A percentile compares a stretch with the other conserved stretches of the same genome.
Evolutionary conservation across 179 eudicot species (phyloP).

Genomic region (Amaranthus tricolor): DNA sequence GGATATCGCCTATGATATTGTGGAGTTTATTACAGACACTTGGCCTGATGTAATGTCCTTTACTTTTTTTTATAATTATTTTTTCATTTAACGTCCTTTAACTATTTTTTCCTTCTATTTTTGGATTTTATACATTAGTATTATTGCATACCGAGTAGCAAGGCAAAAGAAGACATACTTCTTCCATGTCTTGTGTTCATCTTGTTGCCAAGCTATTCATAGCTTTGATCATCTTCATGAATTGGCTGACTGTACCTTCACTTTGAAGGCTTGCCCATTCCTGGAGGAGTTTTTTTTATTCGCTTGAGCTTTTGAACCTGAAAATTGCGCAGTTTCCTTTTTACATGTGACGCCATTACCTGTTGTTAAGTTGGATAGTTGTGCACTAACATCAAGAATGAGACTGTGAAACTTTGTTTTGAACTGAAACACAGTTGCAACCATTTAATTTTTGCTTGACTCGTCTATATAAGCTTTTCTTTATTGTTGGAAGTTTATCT

Average conservation of each 20-base stretch:
- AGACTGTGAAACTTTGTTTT: not conserved
- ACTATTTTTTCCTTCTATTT: not conserved
- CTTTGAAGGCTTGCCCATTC: not conserved
- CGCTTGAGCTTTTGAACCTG: not conserved
- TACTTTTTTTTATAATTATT: not conserved
- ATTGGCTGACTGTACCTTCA: not conserved
- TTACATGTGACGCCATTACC: not conserved
- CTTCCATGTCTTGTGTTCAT: not conserved
- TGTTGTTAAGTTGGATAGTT: not conserved
- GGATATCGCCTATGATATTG: conserved; percentile 87
- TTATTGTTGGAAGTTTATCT: not conserved
- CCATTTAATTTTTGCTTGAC: not conserved
- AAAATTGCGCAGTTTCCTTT: not conserved
- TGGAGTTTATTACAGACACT: conserved; percentile 88
- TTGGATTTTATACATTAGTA: not conserved
- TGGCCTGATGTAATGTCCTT: conserved; percentile 83
- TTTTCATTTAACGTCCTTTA: not conserved
- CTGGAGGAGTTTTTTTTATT: not conserved
- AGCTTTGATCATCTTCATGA: not conserved
- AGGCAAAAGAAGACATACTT: not conserved
- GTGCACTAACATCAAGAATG: not conserved
- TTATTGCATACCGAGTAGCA: not conserved
- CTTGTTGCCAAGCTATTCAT: not conserved
- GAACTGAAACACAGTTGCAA: not conserved
- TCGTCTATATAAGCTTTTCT: not conserved